Base-by-base conservation (phyloP, 495 filamentous ascomycete genomes). In the Xylaria curta region DNA sequence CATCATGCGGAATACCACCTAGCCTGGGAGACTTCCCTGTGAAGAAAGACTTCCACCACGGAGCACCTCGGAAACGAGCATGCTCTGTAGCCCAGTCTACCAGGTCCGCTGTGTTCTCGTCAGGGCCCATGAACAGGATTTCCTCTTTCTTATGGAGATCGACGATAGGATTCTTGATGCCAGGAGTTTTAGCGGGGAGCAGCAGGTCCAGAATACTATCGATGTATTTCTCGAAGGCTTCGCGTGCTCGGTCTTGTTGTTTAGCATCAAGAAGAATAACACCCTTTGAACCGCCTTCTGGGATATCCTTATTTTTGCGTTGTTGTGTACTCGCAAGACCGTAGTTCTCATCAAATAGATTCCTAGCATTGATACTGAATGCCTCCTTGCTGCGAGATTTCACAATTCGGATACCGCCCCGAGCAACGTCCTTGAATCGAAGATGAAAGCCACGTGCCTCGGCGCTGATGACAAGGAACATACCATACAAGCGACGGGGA, bases 41-140 rank as follows among this genome's bases (percentile, higher is more conserved):
- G 86, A 99, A 98, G 89, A 99, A 99, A 0, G 97, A 98, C 85
- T 98, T 99, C 96, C 96, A 99, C 94, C 95, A 98, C 31, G 93
- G 93, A 31, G 97, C 97, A 66, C 94, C 95, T 73, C 96, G 89
- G 74, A 83, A 85, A 46, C 93, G 89, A 70, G 96, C 97, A 80
- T 99, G 96, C 80, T 95, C 93, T 4, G 96, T 99, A 36, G 96
- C 96, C 96, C 96, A 99, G 81, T 98, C 91, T 46, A 99, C 96
- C 60, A 99, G 87, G 76, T 97, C 94, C 42, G 96, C 96, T 5
- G 96, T 99, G 83, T 98, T 98, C 90, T 99, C 96, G 74, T 99
- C 96, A 2, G 96, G 96, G 28, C 96, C 96, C 94, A 99, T 91
- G 84, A 99, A 99, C 8, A 99, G 85, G 70, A 99, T 98, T 80